Percentiles rank a stretch among this genome's conserved stretches.
Conservation (phyloP, 2,329 filamentous ascomycete genomes). For the Penicillium sp. region DNA sequence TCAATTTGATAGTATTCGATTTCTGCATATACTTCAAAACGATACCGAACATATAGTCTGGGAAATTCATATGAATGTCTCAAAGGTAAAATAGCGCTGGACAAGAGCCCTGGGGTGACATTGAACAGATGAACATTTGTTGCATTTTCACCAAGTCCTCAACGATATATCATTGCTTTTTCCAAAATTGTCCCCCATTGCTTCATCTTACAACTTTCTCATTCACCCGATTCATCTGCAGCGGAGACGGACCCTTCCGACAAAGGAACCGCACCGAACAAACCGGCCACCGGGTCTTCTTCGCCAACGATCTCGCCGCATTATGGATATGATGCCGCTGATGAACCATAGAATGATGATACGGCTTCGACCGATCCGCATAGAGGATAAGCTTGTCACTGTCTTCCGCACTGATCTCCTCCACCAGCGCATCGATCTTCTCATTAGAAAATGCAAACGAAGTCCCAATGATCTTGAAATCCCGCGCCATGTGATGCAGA, state of each 20-base stretch:
- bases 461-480: conserved; percentile 25
- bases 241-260: conserved; percentile 14
- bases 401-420: conserved; percentile 7
- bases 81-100: neutral
- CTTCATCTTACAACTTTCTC: neutral
- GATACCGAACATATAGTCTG: neutral
- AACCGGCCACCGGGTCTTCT: conserved; percentile 13
- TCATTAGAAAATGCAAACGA: conserved; percentile 21
- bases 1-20: neutral
- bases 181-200: neutral
- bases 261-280: conserved; percentile 15
- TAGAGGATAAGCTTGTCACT: conserved; percentile 12
- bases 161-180: neutral
- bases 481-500: conserved; percentile 18
- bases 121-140: neutral
- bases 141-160: neutral
- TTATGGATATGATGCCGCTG: conserved; percentile 20
- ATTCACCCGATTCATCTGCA: neutral
- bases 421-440: conserved; percentile 10
- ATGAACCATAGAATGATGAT: conserved; percentile 14
- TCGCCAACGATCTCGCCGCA: conserved; percentile 18
- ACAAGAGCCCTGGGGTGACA: neutral
- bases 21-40: neutral
- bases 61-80: neutral
- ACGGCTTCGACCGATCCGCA: conserved; percentile 21